A percentile compares a stretch with the other conserved stretches of the same genome.
These are phyloP conservation scores for Alternaria arbusti DNA, from an alignment of 2,329 filamentous ascomycete genomes.

Conservation along the genomic window DNA sequence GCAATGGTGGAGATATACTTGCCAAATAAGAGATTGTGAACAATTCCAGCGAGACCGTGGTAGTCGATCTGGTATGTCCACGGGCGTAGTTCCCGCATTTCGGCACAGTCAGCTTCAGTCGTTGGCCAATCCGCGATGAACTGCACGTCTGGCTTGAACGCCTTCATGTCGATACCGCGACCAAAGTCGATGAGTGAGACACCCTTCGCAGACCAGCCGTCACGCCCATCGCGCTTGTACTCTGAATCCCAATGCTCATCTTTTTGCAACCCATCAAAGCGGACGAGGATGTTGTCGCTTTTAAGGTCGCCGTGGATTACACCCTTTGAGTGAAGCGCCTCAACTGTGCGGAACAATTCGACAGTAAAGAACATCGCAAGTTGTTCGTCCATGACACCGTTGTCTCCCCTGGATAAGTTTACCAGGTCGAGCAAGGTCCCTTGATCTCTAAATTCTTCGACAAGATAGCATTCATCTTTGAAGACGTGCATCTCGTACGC, in stretches of 20 bases:
- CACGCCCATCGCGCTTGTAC: conserved; percentile 75
- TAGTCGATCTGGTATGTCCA: conserved; percentile 99
- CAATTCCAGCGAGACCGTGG: conserved; percentile 84
- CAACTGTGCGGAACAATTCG: conserved; percentile 87
- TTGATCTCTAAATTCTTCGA: conserved; percentile 86
- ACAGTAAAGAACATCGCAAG: conserved; percentile 95
- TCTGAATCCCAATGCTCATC: conserved; percentile 62
- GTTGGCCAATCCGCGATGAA: conserved; percentile 98
- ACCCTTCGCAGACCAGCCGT: conserved; percentile 82
- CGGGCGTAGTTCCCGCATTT: conserved; percentile 90
- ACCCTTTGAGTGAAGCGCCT: conserved; percentile 79
- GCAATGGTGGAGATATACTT: conserved; percentile 85
- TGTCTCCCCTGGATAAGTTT: conserved; percentile 79
- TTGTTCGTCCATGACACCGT: conserved; percentile 82
- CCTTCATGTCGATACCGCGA: conserved; percentile 89
- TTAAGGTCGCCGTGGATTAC: conserved; percentile 95
- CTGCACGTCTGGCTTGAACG: conserved; percentile 75
- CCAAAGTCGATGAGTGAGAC: conserved; percentile 93
- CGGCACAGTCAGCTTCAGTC: conserved; percentile 83
- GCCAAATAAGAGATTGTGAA: conserved; percentile 90
- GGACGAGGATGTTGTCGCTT: conserved; percentile 90
- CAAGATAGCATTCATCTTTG: conserved; percentile 84
- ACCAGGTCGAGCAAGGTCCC: conserved; percentile 95
- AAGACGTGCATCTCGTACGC: conserved; percentile 93
- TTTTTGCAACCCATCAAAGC: conserved; percentile 66